phyloP scores from a whole-genome alignment of 441 rosid genomes.

The Heliophila coronopifolia region DNA sequence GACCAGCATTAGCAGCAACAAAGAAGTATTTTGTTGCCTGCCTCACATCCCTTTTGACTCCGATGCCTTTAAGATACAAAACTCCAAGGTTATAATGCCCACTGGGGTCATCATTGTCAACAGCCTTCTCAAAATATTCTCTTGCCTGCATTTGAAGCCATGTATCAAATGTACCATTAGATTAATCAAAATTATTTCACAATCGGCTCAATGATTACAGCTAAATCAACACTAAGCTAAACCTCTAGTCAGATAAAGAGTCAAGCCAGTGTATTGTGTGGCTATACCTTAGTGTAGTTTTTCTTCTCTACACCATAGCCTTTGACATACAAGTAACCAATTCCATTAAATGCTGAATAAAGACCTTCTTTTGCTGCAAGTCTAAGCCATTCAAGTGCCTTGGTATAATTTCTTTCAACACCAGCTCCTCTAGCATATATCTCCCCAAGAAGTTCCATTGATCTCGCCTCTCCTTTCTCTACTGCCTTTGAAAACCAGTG shows the following conservation, averaged over 20 bases:
- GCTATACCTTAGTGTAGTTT: conserved; percentile 67
- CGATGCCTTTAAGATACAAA: conserved; percentile 79
- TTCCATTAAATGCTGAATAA: conserved; percentile 83
- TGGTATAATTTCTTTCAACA: conserved; percentile 89
- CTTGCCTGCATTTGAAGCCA: conserved; percentile 56
- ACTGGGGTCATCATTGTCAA: conserved; percentile 64
- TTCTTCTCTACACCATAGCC: conserved; percentile 94
- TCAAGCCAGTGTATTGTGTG: neutral
- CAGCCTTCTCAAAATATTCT: conserved; percentile 91
- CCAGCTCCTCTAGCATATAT: conserved; percentile 96
- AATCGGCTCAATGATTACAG: neutral
- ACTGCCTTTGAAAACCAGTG: conserved; percentile 82
- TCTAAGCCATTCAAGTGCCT: conserved; percentile 80
- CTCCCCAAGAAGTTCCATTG: conserved; percentile 97
- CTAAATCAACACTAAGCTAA: conserved; percentile 5
- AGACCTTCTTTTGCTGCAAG: conserved; percentile 78
- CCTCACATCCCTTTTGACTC: conserved; percentile 83
- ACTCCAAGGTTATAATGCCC: conserved; percentile 97
- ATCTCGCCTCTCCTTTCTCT: conserved; percentile 82
- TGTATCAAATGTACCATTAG: neutral
- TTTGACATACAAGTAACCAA: conserved; percentile 89
- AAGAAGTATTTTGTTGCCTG: conserved; percentile 64
- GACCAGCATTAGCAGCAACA: conserved; percentile 87
- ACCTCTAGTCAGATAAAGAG: neutral
- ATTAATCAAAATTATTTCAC: neutral